Evolutionary conservation across 768 basidiomycete species (phyloP).

Genomic region (Pleurotus djamor): DNA sequence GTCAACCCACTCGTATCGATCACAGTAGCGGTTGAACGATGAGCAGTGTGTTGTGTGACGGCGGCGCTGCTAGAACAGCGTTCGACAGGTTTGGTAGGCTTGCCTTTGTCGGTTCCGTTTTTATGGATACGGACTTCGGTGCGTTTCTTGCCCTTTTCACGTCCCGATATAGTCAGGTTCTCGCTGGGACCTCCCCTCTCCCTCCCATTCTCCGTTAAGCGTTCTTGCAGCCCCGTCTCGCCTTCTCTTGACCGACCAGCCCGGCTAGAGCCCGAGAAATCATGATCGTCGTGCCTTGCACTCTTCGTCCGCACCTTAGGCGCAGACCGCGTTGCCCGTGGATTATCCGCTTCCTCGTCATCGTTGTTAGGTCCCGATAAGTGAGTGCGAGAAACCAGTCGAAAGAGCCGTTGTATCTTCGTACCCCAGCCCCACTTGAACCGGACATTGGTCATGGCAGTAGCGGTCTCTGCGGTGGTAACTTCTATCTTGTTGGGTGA

Average conservation of each 20-base stretch:
- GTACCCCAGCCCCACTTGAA: slow-evolving; percentile 63
- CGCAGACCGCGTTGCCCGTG: not conserved
- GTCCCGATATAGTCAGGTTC: not conserved
- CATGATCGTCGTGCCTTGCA: not conserved
- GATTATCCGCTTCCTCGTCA: not conserved
- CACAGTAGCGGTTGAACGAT: too few relatives aligned
- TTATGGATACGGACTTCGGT: slow-evolving; percentile 7
- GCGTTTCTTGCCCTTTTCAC: slow-evolving; percentile 24
- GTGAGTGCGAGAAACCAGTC: slow-evolving; percentile 23
- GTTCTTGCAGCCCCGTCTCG: not conserved
- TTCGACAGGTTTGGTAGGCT: slow-evolving; percentile 27
- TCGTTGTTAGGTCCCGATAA: not conserved
- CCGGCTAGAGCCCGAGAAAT: not conserved
- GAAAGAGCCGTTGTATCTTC: slow-evolving; percentile 39
- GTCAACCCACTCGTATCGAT: too few relatives aligned
- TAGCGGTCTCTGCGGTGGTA: slow-evolving; percentile 73
- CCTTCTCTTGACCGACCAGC: not conserved
- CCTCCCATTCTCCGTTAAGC: not conserved
- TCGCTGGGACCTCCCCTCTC: not conserved
- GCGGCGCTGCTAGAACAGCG: slow-evolving; percentile 18
- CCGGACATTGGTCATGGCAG: slow-evolving; percentile 65
- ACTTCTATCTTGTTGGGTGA: slow-evolving; percentile 44
- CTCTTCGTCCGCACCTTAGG: not conserved
- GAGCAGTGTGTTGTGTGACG: slow-evolving; percentile 5
- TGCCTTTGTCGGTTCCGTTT: not conserved